Evolutionary conservation across 2,329 filamentous ascomycete species (phyloP).

Genomic region (Monilinia fructicola): DNA sequence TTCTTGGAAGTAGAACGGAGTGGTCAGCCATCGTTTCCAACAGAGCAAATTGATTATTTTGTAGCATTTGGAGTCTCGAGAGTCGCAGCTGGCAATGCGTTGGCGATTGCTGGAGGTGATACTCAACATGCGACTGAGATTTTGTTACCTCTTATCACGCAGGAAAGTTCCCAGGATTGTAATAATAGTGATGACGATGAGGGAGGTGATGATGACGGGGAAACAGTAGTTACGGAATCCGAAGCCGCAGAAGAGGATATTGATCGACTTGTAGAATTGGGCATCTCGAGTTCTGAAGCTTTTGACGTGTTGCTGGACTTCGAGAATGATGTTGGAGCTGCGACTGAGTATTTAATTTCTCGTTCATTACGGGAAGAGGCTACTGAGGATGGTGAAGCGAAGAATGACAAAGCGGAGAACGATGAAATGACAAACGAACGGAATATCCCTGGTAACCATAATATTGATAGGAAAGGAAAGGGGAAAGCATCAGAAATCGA

Average conservation of each 20-base stretch:
- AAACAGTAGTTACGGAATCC: background rate
- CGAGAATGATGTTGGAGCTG: background rate
- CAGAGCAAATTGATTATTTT: background rate
- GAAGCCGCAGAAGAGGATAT: background rate
- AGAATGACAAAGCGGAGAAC: background rate
- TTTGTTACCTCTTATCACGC: background rate
- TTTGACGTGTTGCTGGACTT: background rate
- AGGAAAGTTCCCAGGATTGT: background rate
- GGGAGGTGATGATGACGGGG: background rate
- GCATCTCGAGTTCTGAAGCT: background rate
- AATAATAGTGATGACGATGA: background rate
- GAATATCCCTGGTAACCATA: background rate
- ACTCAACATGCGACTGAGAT: background rate
- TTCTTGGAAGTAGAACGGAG: background rate
- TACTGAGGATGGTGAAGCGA: background rate
- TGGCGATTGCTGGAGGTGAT: no score
- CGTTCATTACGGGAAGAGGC: background rate
- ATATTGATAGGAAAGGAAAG: constrained; percentile 2
- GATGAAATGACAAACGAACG: background rate
- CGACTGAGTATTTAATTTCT: background rate
- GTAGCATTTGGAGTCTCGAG: background rate
- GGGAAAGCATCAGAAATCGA: background rate
- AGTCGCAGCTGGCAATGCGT: background rate
- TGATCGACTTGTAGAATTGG: background rate
- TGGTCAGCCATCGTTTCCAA: background rate